Conservation (phyloP, 176 grass and related monocot genomes). For the Zoysia japonica region DNA sequence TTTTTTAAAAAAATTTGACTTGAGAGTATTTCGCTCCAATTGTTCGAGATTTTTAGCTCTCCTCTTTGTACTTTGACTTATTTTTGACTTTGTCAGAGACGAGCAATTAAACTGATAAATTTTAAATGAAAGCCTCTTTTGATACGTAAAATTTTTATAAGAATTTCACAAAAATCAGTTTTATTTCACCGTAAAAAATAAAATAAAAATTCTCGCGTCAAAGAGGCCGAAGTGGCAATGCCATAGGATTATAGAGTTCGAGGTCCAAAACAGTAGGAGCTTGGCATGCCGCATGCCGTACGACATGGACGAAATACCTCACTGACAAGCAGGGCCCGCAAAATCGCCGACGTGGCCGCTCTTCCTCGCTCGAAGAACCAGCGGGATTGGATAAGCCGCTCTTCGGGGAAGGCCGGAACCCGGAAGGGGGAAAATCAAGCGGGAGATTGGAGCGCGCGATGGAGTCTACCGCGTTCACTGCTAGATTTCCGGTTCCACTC, state of each 20-base stretch:
- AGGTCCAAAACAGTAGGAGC: background rate
- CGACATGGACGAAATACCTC: background rate
- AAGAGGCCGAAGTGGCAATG: background rate
- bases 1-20: background rate
- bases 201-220: too few species aligned
- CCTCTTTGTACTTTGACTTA: too few species aligned
- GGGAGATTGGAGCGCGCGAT: constrained; percentile 31
- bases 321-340: background rate
- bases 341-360: background rate
- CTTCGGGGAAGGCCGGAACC: background rate
- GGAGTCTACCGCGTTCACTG: constrained; percentile 51
- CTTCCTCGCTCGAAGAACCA: background rate
- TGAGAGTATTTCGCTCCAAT: too few species aligned
- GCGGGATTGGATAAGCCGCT: constrained; percentile 22
- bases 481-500: constrained; percentile 24
- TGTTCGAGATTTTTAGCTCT: too few species aligned
- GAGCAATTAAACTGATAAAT: too few species aligned
- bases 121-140: too few species aligned
- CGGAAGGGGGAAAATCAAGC: background rate
- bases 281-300: background rate
- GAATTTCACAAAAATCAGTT: too few species aligned
- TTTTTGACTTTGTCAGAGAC: too few species aligned
- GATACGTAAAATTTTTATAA: too few species aligned
- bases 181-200: too few species aligned
- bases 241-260: background rate